Percentiles rank a stretch among this genome's conserved stretches.
These are phyloP conservation scores for Tolypocladium inflatum DNA, from an alignment of 2,329 filamentous ascomycete species.

Conservation along the genomic window DNA sequence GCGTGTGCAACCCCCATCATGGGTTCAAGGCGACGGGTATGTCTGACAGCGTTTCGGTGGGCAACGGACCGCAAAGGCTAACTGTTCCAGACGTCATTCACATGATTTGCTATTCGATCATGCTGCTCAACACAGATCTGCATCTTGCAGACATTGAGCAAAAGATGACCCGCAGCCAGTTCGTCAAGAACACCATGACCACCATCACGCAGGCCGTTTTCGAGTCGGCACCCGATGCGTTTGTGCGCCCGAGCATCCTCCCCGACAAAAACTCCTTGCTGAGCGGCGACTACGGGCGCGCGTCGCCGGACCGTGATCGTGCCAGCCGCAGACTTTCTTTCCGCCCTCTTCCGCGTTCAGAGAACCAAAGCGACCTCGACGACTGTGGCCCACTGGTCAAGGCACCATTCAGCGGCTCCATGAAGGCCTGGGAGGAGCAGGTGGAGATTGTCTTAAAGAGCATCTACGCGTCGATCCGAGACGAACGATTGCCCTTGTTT, in stretches of 20 bases:
- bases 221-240: constrained; percentile 61
- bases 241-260: constrained; percentile 49
- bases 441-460: constrained; percentile 86
- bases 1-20: constrained; percentile 82
- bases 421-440: constrained; percentile 78
- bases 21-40: constrained; percentile 82
- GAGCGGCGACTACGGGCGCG: constrained; percentile 20
- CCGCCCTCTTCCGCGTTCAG: constrained; percentile 36
- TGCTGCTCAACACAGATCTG: constrained; percentile 91
- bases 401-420: constrained; percentile 61
- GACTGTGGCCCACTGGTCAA: constrained; percentile 71
- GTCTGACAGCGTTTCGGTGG: constrained; percentile 17
- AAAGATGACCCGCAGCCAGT: constrained; percentile 92
- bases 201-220: constrained; percentile 71
- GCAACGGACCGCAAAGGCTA: constrained; percentile 10
- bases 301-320: constrained; percentile 27
- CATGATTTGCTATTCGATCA: constrained; percentile 92
- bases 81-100: constrained; percentile 72
- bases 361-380: constrained; percentile 35
- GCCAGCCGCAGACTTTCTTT: constrained; percentile 38
- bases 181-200: constrained; percentile 91
- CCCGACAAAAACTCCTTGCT: constrained; percentile 30
- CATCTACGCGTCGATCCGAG: constrained; percentile 83
- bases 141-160: constrained; percentile 91
- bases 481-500: constrained; percentile 77